phyloP scores from a whole-genome alignment of 1,284 basidiomycete species.

The Ceratobasidium sp. region DNA sequence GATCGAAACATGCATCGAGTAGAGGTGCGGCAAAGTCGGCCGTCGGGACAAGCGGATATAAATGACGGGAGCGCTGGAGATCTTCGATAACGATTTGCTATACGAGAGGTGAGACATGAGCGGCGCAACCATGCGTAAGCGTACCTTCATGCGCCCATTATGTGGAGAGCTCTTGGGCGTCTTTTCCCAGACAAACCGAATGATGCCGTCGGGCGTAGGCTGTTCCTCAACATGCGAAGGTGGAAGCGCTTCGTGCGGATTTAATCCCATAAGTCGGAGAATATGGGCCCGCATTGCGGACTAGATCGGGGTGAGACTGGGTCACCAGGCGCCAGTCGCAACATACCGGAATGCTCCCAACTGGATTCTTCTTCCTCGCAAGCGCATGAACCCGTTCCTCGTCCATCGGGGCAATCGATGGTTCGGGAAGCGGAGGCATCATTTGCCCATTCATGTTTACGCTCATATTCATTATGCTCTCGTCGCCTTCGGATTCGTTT shows the following conservation, averaged over 20 bases:
- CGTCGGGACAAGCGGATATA: constrained; percentile 34
- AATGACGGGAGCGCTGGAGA: constrained; percentile 29
- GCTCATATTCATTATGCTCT: constrained; percentile 25
- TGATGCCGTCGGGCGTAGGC: constrained; percentile 10
- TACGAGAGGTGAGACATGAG: not conserved
- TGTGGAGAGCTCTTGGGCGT: constrained; percentile 32
- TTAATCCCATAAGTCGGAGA: constrained; percentile 25
- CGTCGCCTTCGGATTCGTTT: constrained; percentile 18
- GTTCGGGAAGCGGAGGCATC: constrained; percentile 24
- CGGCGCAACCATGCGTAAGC: not conserved
- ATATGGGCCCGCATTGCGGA: constrained; percentile 33
- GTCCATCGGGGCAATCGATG: constrained; percentile 30
- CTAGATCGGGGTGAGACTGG: not conserved
- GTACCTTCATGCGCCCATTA: constrained; percentile 31
- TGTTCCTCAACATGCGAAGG: constrained; percentile 33
- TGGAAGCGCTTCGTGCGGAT: constrained; percentile 28
- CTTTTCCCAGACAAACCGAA: constrained; percentile 34
- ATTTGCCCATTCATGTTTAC: constrained; percentile 20
- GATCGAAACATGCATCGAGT: constrained; percentile 31
- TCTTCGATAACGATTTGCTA: constrained; percentile 36
- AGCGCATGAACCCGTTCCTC: constrained; percentile 33
- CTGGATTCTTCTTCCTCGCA: constrained; percentile 31
- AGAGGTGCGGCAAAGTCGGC: constrained; percentile 34
- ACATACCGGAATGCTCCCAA: constrained; percentile 29
- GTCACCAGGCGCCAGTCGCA: not conserved